These are phyloP conservation scores for Penicillium bovifimosum DNA, from an alignment of 495 filamentous ascomycete species.

Conservation along the genomic window DNA sequence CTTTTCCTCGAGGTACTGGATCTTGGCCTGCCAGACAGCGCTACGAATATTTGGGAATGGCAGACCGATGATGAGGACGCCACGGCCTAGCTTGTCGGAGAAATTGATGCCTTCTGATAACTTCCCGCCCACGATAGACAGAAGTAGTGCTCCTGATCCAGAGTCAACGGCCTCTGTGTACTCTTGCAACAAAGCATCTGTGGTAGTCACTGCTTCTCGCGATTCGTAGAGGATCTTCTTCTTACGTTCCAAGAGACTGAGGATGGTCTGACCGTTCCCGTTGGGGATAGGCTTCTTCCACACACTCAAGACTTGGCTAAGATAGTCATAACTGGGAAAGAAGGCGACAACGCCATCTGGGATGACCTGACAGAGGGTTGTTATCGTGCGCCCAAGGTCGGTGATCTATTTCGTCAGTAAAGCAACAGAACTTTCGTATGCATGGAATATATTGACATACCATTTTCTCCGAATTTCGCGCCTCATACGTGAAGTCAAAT, in stretches of 20 bases:
- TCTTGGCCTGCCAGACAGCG: constrained; percentile 86
- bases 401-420: constrained; percentile 49
- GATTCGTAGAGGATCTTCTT: constrained; percentile 66
- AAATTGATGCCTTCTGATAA: constrained; percentile 98
- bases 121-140: constrained; percentile 94
- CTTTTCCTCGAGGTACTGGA: constrained; percentile 76
- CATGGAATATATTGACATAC: constrained; percentile 25
- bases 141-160: constrained; percentile 68
- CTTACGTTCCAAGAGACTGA: constrained; percentile 43
- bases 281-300: constrained; percentile 53
- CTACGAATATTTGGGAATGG: constrained; percentile 90
- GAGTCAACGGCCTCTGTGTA: constrained; percentile 66
- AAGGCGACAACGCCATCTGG: constrained; percentile 95
- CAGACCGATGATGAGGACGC: constrained; percentile 81
- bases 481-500: constrained; percentile 85
- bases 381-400: constrained; percentile 67
- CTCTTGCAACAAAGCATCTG: constrained; percentile 63
- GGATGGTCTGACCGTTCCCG: constrained; percentile 25
- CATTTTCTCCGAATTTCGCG: constrained; percentile 54
- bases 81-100: constrained; percentile 82
- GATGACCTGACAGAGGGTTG: constrained; percentile 65
- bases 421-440: background rate
- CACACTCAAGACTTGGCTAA: constrained; percentile 61
- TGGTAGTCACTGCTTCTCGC: constrained; percentile 39
- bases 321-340: constrained; percentile 90